A percentile compares a stretch with the other conserved stretches of the same genome.
phyloP scores from a whole-genome alignment of 768 basidiomycete species.

The Tylopilus intermedius region DNA sequence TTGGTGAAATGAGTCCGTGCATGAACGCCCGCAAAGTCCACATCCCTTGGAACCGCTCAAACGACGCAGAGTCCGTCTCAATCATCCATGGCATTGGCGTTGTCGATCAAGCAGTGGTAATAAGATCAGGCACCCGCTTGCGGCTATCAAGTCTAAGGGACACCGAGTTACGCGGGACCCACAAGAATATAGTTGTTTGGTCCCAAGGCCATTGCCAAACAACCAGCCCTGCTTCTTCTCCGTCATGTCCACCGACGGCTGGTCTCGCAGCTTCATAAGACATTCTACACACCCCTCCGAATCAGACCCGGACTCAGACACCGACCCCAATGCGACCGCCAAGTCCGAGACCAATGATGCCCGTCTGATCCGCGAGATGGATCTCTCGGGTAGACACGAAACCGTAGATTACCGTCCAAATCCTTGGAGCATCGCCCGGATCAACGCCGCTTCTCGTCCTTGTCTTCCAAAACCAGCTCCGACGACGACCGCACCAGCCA shows the following conservation, averaged over 20 bases:
- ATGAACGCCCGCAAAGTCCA: background rate
- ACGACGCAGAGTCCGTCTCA: background rate
- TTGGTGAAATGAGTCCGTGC: background rate
- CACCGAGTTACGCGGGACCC: background rate
- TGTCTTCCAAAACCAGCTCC: background rate
- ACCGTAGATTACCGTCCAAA: conserved; percentile 64
- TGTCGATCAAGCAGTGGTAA: no score
- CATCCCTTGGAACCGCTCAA: background rate
- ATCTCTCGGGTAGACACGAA: conserved; percentile 58
- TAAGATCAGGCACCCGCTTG: background rate
- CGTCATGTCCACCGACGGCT: background rate
- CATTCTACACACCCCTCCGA: conserved; percentile 7
- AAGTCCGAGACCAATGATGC: conserved; percentile 21
- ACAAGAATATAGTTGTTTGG: background rate
- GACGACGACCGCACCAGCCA: background rate
- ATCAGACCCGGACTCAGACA: conserved; percentile 13
- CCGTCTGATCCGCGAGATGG: conserved; percentile 44
- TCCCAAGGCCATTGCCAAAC: conserved; percentile 1
- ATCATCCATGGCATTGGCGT: no score
- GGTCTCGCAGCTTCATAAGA: conserved; percentile 12
- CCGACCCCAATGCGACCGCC: background rate
- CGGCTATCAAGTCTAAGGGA: no score
- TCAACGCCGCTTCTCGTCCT: conserved; percentile 60
- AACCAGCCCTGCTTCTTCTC: background rate
- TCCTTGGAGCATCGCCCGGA: conserved; percentile 76